Base-by-base conservation (phyloP, 495 filamentous ascomycete species). In the Aspergillus leporis region DNA sequence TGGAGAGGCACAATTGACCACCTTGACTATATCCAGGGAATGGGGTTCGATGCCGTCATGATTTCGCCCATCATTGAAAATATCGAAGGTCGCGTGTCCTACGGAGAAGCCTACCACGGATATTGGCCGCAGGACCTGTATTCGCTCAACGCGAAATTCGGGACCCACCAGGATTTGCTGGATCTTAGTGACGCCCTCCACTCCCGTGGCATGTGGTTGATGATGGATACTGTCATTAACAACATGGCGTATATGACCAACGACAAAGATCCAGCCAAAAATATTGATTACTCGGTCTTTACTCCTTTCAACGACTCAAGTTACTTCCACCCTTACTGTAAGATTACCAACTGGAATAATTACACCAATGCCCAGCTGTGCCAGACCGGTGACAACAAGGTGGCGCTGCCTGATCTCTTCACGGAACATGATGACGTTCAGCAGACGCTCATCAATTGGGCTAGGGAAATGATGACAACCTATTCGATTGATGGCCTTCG, bases 11-110 rank as follows among this genome's bases (percentile, higher is more conserved):
- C 91, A 40, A 85, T 88, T 40, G 78, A 87, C 31, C 82, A 72
- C 0, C 70, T 80, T 4, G 76, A 79, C 55, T 80, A 80, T 52
- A 80, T 94, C 60, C 81, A 91, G 63, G 80, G 80, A 28, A 89
- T 93, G 85, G 90, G 91, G 5, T 93, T 93, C 59, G 87, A 87
- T 58, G 89, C 90, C 9, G 74, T 93, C 28, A 92, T 90, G 89
- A 93, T 93, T 54, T 91, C 89, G 0, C 91, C 90, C 0, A 78
- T 93, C 31, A 84, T 87, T 34, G 75, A 83, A 58, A 85, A 91
- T 61, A 62, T 91, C 14, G 73, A 79, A 5, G 71, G 68, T 47
- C 63, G 53, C 2, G 70, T 67, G 12, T 14, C 71, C 0, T 83
- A 87, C 51, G 85, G 86, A 21, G 74, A 76, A 50, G 81, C 85